phyloP scores from a whole-genome alignment of 768 basidiomycete species.

The Macrolepiota fuliginosa region DNA sequence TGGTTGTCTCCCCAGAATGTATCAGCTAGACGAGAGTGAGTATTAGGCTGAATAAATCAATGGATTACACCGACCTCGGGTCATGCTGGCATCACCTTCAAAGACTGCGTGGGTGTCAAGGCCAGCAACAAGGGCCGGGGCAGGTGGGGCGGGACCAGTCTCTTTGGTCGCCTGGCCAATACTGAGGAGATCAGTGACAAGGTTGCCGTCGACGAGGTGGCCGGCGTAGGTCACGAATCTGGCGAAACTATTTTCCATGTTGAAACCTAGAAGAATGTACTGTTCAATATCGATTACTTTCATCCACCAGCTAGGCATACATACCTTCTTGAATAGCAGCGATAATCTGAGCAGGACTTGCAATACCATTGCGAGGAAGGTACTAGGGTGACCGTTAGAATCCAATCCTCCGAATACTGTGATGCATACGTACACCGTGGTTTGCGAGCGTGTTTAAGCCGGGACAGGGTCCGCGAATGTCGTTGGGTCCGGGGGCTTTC shows the following conservation, averaged over 20 bases:
- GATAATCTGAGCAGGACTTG: conserved; percentile 16
- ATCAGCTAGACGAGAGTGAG: conserved; percentile 1
- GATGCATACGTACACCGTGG: conserved; percentile 14
- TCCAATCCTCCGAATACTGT: too few species aligned
- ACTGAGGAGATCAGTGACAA: conserved; percentile 15
- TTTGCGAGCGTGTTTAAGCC: conserved; percentile 19
- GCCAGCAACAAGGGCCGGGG: conserved; percentile 17
- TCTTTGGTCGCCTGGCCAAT: conserved; percentile 16
- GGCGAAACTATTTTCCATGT: conserved; percentile 16
- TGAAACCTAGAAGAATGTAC: conserved; percentile 13
- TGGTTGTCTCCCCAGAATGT: conserved; percentile 20
- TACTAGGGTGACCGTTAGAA: conserved; percentile 1
- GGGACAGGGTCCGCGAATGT: conserved; percentile 20
- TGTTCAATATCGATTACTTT: not conserved
- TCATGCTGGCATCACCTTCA: conserved; percentile 19
- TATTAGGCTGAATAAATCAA: too few species aligned
- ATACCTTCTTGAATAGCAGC: conserved; percentile 12
- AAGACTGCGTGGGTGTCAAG: conserved; percentile 18
- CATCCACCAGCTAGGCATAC: not conserved
- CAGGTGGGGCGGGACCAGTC: conserved; percentile 15
- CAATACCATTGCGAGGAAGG: conserved; percentile 14
- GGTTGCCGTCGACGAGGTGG: conserved; percentile 17
- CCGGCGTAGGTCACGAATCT: conserved; percentile 18
- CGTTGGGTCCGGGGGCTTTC: conserved; percentile 8
- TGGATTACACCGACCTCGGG: not conserved